Base-by-base conservation (phyloP, 1,284 basidiomycete species). In the Neolentinus lepideus region DNA sequence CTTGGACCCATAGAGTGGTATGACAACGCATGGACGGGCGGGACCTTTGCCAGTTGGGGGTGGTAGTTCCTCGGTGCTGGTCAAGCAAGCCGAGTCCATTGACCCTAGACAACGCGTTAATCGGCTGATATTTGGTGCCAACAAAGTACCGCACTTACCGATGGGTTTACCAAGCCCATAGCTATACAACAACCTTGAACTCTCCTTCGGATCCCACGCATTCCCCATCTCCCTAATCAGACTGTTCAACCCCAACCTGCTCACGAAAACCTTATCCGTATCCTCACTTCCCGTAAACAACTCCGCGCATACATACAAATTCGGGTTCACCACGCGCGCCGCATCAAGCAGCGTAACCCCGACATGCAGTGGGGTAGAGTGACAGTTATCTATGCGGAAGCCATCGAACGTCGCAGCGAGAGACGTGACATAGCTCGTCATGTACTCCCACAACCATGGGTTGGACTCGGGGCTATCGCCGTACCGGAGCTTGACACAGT, bases 401-500 rank as follows among this genome's bases (percentile, higher is more conserved):
- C 96, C 96, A 60, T 97, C 88, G 67, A 98, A 99, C 9, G 83
- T 81, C 43, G 73, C 74, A 0, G 96, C 96, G 47, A 94, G 85
- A 19, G 78, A 78, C 54, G 79, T 81, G 57, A 94, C 91, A 63
- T 98, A 98, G 54, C 78, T 73, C n/a, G 82, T 88, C 85, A 99
- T 98, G 71, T 94, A 89, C 52, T 82, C 70, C 96, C 96, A 99
- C 24, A 99, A 76, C 89, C 92, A 98, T 1, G 94, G 94, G 67
- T 95, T 98, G 62, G 90, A 88, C 2, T 80, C 73, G 1, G 88
- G 87, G 2, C 78, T 77, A 8, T 79, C 73, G 14, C 94, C 96
- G 66, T 98, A 99, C 43, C 95, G 90, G 48, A 98, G 82, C 70
- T 99, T 99, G 66, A 98, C 96, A 67, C 96, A 98, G 70, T 99